A percentile compares a stretch with the other conserved stretches of the same genome.
Conservation (phyloP, 2,329 filamentous ascomycete genomes). For the Diplodia mutila region DNA sequence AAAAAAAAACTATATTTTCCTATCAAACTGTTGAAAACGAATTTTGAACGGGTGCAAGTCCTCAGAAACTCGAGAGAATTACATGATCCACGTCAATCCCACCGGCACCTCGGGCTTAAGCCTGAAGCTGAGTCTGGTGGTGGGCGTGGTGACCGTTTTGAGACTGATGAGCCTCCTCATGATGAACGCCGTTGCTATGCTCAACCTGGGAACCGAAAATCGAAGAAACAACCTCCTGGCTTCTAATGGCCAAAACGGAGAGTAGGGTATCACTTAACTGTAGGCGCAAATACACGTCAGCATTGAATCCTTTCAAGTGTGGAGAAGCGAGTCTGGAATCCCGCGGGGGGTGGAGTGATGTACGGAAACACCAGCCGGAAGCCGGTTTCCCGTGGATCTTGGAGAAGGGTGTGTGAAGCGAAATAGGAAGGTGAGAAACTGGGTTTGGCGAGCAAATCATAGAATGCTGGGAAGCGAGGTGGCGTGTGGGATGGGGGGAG, state of each 20-base stretch:
- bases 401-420: background rate
- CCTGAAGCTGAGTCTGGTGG: slow-evolving; percentile 19
- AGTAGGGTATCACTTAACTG: slow-evolving; percentile 80
- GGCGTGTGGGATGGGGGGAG: background rate
- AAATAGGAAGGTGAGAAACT: slow-evolving; percentile 7
- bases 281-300: slow-evolving; percentile 22
- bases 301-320: background rate
- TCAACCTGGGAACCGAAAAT: slow-evolving; percentile 60
- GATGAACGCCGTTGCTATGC: slow-evolving; percentile 22
- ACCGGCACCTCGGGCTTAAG: background rate
- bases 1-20: background rate
- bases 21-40: background rate
- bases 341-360: background rate
- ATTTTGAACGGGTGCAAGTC: background rate
- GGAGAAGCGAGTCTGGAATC: background rate
- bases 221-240: slow-evolving; percentile 76
- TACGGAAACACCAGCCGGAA: background rate
- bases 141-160: slow-evolving; percentile 15
- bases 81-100: background rate
- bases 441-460: background rate
- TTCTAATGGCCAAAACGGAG: slow-evolving; percentile 74
- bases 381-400: background rate
- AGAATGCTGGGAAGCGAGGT: background rate
- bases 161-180: slow-evolving; percentile 14
- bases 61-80: background rate